Conservation (phyloP, 768 basidiomycete genomes). For the Kwoniella dejecticola region DNA sequence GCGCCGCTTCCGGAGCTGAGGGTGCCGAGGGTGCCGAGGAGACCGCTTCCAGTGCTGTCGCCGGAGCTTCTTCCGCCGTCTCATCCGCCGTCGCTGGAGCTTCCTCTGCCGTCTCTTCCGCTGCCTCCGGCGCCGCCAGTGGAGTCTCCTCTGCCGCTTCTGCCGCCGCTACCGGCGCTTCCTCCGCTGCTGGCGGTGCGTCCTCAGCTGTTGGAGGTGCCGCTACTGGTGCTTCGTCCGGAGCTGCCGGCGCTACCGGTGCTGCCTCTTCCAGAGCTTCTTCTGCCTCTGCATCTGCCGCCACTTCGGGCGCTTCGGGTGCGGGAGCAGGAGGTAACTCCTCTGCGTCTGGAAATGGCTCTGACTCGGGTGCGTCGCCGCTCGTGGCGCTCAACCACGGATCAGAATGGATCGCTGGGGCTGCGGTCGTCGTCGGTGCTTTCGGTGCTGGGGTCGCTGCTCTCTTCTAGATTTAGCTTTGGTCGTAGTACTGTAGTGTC, state of each 20-base stretch:
- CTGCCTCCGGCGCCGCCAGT: neutral
- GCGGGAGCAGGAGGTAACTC: conserved; percentile 1
- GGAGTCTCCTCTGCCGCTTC: neutral
- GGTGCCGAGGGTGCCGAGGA: neutral
- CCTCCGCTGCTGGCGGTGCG: neutral
- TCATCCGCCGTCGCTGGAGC: neutral
- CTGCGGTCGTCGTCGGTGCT: conserved; percentile 13
- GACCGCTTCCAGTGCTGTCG: neutral
- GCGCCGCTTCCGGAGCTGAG: neutral
- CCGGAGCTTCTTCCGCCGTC: neutral
- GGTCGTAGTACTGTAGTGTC: too few species aligned
- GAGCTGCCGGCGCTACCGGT: neutral
- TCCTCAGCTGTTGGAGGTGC: conserved; percentile 1
- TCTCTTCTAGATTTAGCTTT: conserved; percentile 22
- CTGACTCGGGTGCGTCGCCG: conserved; percentile 4
- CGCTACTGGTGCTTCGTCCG: conserved; percentile 1
- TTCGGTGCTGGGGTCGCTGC: conserved; percentile 24
- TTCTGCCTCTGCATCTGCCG: conserved; percentile 8
- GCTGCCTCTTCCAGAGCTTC: neutral
- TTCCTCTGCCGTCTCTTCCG: neutral
- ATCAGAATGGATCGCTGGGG: conserved; percentile 13
- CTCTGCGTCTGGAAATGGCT: neutral
- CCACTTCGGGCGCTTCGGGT: conserved; percentile 3
- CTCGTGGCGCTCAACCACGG: neutral
- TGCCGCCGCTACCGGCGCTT: neutral